Evolutionary conservation across 805 yeast genomes (phyloP).

Genomic region (Hanseniaspora singularis): DNA sequence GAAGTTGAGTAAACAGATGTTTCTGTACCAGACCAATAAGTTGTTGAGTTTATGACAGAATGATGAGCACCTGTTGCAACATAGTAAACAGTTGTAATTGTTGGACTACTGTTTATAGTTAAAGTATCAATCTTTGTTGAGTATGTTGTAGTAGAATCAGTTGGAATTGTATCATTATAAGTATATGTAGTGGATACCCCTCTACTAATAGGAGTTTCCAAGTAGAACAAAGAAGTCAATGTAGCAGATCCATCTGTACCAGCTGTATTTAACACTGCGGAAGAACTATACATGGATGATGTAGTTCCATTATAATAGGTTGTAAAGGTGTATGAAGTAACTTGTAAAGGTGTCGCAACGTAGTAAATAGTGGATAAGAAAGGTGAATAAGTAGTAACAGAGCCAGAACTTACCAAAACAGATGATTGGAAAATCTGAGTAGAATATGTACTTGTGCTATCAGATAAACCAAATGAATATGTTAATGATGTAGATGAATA

Average conservation of each 20-base stretch:
- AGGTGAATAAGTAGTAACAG: background rate
- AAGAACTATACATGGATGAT: slow-evolving; percentile 5
- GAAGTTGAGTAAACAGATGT: slow-evolving; percentile 17
- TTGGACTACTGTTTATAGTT: slow-evolving; percentile 3
- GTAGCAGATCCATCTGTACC: slow-evolving; percentile 14
- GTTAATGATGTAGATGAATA: slow-evolving; percentile 7
- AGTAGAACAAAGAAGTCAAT: background rate
- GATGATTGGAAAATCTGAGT: background rate
- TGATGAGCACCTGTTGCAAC: slow-evolving; percentile 15
- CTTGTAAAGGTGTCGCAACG: slow-evolving; percentile 16
- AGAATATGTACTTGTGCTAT: slow-evolving; percentile 14
- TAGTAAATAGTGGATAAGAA: slow-evolving; percentile 16
- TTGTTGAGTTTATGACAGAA: slow-evolving; percentile 1
- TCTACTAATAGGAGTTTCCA: slow-evolving; percentile 15
- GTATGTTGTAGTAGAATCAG: slow-evolving; percentile 4
- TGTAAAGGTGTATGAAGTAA: background rate
- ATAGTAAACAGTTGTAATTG: slow-evolving; percentile 7
- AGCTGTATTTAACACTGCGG: background rate
- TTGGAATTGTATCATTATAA: background rate
- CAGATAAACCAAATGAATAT: background rate
- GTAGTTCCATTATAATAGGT: slow-evolving; percentile 16
- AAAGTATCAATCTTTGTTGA: slow-evolving; percentile 10
- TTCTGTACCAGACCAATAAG: slow-evolving; percentile 16
- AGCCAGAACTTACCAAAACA: background rate
- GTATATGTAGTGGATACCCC: background rate